Base-by-base conservation (phyloP, 2,329 filamentous ascomycete species). In the Fusarium miscanthi region DNA sequence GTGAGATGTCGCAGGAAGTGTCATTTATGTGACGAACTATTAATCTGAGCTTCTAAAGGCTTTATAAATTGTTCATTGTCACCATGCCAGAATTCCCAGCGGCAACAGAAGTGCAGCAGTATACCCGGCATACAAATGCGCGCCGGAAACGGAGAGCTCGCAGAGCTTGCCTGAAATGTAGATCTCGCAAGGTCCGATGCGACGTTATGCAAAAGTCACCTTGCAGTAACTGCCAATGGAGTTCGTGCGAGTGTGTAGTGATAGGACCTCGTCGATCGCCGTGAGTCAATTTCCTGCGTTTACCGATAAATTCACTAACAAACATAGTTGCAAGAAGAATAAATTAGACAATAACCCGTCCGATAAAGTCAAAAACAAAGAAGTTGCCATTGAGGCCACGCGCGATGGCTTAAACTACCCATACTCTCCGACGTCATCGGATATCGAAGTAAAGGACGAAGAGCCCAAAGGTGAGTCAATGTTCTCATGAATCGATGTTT, bases 191-290 rank as follows among this genome's bases (percentile, higher is more conserved):
- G 25, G 61, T 66, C 8, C 42, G 63, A n/a, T 66, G 63, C 14
- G 61, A 66, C 43, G 63, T 66, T 12, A 49, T 43, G 31, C 30
- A 45, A 8, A 53, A 66, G n/a, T 66, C 61, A 6, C 63, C 63
- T 3, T 66, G 61, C 37, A 66, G 49, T 12, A 66, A 66, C 16
- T 66, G 63, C 6, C 33, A 58, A 38, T 66, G 63, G 63, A 65
- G 16, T 7, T 17, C 61, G 4, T 37, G 25, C 11, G 61, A 66
- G 16, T 66, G 63, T 9, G 37, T 59, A 25, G 63, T 66, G 13
- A 38, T 65, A 30, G 31, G 45, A 3, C n/a, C 42, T 38, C 60
- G 63, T 8, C 45, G 35, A 6, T 59, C 61, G 7, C 63, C 49
- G 63, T 66, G 4, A 37, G 63, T 59, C 9, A 23, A 11, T 2